Base-by-base conservation (phyloP, 1,139 yeast species). In the Suhomyces atakaporum region DNA sequence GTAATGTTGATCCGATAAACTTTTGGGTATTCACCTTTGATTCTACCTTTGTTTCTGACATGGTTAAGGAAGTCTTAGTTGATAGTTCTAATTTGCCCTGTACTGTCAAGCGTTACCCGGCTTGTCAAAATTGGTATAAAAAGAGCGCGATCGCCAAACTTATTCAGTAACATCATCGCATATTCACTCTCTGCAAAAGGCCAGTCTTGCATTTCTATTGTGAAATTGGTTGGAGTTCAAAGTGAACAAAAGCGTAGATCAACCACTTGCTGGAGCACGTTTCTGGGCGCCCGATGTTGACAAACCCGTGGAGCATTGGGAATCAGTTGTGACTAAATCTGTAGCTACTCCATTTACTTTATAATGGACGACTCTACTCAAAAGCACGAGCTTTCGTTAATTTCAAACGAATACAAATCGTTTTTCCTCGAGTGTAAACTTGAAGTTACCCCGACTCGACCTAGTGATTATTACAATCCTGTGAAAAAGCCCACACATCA, bases 271-370 rank as follows among this genome's bases (percentile, higher is more conserved):
- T 43, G 73, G 72, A 64, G 76, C 74, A 70, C 76, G 76, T 70
- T 71, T 61, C 77, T 71, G 77, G 77, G 77, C 77, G 75, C 77
- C 77, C 62, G 77, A 59, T 69, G 68, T 69, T 69, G 77, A 71
- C 72, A 54, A 44, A 46, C 48, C 41, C 42, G 57, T 71, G 76
- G 71, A 61, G 66, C 67, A 67, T 61, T 70, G 75, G 77, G 77
- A 71, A 71, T 71, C 77, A 71, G 77, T 70, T 70, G 76, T 66
- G 74, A 59, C 76, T 69, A 70, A 61, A 70, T 62, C 41, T 49
- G 27, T 29, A n/a, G 14, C 15, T 14, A 11, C 4, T 13, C 21
- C 31, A 22, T 20, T 33, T 29, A 5, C n/a, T 22, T 22, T 18
- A 21, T 20, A 18, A 51, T 50, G 53, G 47, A 51, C 29, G 30